Conservation (phyloP, 345 rosid genomes). For the Luvunga scandens region DNA sequence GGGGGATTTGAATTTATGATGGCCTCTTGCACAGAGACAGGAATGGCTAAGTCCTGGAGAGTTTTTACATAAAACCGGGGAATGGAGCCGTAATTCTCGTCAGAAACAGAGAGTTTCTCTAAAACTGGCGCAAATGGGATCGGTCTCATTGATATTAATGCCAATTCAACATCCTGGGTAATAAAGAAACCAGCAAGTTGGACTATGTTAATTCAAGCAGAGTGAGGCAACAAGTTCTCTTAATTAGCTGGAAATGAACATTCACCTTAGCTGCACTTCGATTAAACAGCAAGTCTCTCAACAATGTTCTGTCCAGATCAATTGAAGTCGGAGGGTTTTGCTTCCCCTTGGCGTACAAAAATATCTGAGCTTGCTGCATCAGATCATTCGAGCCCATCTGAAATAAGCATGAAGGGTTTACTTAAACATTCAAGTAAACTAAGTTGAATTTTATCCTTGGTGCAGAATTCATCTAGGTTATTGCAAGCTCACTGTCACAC, state of each 20-base stretch:
- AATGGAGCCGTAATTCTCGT: constrained; percentile 49
- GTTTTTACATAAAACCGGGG: constrained; percentile 61
- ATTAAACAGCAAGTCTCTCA: constrained; percentile 36
- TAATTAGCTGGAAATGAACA: background rate
- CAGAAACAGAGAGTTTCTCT: constrained; percentile 44
- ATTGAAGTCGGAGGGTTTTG: constrained; percentile 42
- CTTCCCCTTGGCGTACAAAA: constrained; percentile 42
- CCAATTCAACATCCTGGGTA: constrained; percentile 32
- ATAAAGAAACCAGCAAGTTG: too few relatives aligned
- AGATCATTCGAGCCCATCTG: constrained; percentile 32
- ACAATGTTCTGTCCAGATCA: constrained; percentile 28
- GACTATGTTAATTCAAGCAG: background rate
- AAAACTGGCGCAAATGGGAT: constrained; percentile 39
- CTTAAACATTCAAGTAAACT: too few relatives aligned
- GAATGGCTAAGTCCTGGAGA: constrained; percentile 48
- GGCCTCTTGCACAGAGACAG: constrained; percentile 44
- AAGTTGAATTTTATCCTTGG: too few relatives aligned
- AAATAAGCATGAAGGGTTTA: background rate
- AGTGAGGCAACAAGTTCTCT: background rate
- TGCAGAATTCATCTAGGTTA: too few relatives aligned
- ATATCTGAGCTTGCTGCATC: constrained; percentile 35
- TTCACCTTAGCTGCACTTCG: constrained; percentile 39
- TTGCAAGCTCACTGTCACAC: background rate
- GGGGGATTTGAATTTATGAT: constrained; percentile 60
- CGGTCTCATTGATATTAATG: constrained; percentile 43